Evolutionary conservation across 257 asterid genomes (phyloP), one percentile per base, ranked within the genome.

Genomic region (Orobanche coerulescens): DNA sequence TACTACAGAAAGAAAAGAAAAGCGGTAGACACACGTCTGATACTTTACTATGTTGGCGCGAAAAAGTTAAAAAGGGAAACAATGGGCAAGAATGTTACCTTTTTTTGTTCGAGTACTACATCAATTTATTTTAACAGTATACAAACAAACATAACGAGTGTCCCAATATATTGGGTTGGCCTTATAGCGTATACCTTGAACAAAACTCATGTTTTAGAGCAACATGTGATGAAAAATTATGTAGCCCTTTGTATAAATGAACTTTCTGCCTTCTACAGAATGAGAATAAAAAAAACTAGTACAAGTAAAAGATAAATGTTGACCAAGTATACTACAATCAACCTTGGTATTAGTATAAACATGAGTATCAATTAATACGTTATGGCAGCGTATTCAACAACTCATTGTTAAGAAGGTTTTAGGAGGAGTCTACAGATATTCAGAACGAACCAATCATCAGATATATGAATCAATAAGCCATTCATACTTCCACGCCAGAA

Each of bases 331-430:
- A 57, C 23, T 11, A 9, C 1, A 15, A 18, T 51, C 48, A 6
- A 58, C 46, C 39, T 18, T 14, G 18, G 26, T 25, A 37, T n/a
- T n/a, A 14, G 58, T 46, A 47, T n/a, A 58, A 34, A 36, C 4
- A 25, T 57, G 22, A 65, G 23, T 28, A 50, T 71, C 48, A 39
- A 6, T 42, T 58, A 6, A n/a, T 42, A 57, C 37, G 39, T 30
- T 57, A 30, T 20, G 12, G 25, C 19, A 13, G n/a, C 16, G 44
- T 52, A 42, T 46, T 18, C 13, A n/a, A n/a, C n/a, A n/a, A n/a
- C n/a, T n/a, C n/a, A 39, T 12, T 19, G 34, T 28, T 65, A 49
- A 16, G 12, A 36, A 62, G 28, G 19, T 13, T 12, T 39, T 40
- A 22, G 11, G 20, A 69, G 19, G 18, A 16, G 13, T 19, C 36